Percentiles rank a stretch among this genome's conserved stretches.
Conservation (phyloP, 805 yeast species). For the Kodamaea kaohsiungensis region DNA sequence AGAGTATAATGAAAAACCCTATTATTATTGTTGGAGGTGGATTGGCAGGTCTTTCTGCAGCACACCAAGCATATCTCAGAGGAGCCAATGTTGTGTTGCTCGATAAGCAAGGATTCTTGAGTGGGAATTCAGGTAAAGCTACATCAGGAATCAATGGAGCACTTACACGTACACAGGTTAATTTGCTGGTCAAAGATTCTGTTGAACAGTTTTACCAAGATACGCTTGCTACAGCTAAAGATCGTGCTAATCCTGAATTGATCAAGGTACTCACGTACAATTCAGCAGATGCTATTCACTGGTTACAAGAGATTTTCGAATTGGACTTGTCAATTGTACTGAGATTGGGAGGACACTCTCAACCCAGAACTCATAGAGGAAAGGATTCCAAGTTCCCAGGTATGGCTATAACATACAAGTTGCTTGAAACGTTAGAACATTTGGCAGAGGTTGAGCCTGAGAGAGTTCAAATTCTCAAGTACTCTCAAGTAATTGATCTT, state of each 20-base stretch:
- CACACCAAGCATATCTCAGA: slow-evolving; percentile 53
- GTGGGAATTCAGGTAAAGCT: slow-evolving; percentile 69
- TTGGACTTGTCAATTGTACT: slow-evolving; percentile 67
- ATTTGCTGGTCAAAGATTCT: slow-evolving; percentile 52
- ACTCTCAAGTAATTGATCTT: slow-evolving; percentile 40
- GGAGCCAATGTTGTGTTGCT: slow-evolving; percentile 55
- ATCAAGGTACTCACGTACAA: slow-evolving; percentile 61
- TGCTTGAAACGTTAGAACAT: slow-evolving; percentile 51
- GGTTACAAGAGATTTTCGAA: slow-evolving; percentile 66
- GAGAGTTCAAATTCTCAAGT: slow-evolving; percentile 29
- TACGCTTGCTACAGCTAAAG: slow-evolving; percentile 65
- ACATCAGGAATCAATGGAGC: slow-evolving; percentile 77
- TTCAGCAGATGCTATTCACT: slow-evolving; percentile 66
- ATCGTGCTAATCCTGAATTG: slow-evolving; percentile 56
- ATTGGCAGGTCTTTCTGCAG: slow-evolving; percentile 62
- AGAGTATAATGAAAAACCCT: slow-evolving; percentile 26
- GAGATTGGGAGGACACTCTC: slow-evolving; percentile 82
- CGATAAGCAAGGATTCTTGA: slow-evolving; percentile 61
- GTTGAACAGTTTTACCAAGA: slow-evolving; percentile 63
- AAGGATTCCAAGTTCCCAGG: slow-evolving; percentile 65
- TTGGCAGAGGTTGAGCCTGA: slow-evolving; percentile 46
- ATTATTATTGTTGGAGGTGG: slow-evolving; percentile 66
- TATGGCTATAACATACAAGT: slow-evolving; percentile 59
- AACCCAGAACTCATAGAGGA: slow-evolving; percentile 80
- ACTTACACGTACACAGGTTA: slow-evolving; percentile 58